Evolutionary conservation across 352 stramenopile species (phyloP).

Genomic region (Phytophthora sp.): DNA sequence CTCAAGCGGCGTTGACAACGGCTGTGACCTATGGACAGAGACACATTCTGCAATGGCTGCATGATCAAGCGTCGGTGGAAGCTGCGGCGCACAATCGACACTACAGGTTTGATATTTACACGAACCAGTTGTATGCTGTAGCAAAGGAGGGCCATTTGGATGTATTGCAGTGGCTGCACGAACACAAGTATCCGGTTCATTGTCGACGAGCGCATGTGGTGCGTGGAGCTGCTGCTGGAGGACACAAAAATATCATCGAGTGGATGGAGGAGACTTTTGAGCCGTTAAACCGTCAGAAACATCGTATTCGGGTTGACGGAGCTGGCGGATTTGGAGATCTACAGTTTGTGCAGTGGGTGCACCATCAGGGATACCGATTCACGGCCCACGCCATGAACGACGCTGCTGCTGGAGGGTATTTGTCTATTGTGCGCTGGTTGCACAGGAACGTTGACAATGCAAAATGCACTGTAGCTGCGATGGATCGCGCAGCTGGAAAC

Average conservation of each 20-base stretch:
- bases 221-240: conserved; percentile 33
- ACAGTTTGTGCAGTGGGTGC: conserved; percentile 41
- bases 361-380: conserved; percentile 40
- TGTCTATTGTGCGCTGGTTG: conserved; percentile 37
- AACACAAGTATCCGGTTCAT: conserved; percentile 30
- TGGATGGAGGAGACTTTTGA: conserved; percentile 40
- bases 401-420: conserved; percentile 31
- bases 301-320: conserved; percentile 44
- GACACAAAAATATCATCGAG: conserved; percentile 31
- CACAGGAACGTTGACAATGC: conserved; percentile 29
- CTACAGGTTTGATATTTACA: conserved; percentile 39
- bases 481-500: conserved; percentile 44
- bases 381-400: conserved; percentile 34
- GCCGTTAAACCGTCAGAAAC: conserved; percentile 22
- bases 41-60: conserved; percentile 45
- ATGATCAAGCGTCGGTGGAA: conserved; percentile 25
- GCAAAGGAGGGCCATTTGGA: conserved; percentile 34
- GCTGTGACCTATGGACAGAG: conserved; percentile 33
- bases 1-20: conserved; percentile 37
- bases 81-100: conserved; percentile 21
- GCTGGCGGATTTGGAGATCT: conserved; percentile 38
- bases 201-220: conserved; percentile 42
- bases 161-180: conserved; percentile 43
- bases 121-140: conserved; percentile 36
- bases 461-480: conserved; percentile 30